Percentiles rank a stretch among this genome's conserved stretches.
Evolutionary conservation across 1,284 basidiomycete genomes (phyloP).

Genomic region (Flammula alnicola): DNA sequence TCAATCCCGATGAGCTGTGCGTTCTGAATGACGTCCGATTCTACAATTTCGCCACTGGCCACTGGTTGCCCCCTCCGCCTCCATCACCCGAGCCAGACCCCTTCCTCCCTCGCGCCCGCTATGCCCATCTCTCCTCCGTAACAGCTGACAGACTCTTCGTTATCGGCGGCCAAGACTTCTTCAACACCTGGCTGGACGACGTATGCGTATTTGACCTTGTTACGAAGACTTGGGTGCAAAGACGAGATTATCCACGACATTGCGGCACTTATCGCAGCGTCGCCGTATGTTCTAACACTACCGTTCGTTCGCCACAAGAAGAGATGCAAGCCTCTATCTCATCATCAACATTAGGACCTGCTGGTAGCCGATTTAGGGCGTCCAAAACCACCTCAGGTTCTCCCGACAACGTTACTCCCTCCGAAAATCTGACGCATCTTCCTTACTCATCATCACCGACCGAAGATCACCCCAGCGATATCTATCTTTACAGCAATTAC

Average conservation of each 20-base stretch:
- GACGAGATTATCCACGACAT: slow-evolving; percentile 82
- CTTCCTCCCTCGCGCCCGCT: slow-evolving; percentile 78
- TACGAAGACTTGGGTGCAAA: slow-evolving; percentile 75
- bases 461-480: slow-evolving; percentile 77
- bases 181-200: slow-evolving; percentile 91
- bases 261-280: slow-evolving; percentile 94
- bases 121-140: slow-evolving; percentile 89
- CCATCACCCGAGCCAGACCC: slow-evolving; percentile 40
- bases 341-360: slow-evolving; percentile 51
- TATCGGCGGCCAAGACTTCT: slow-evolving; percentile 92
- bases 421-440: slow-evolving; percentile 68
- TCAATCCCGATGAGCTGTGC: slow-evolving; percentile 72
- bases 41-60: slow-evolving; percentile 72
- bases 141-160: slow-evolving; percentile 86
- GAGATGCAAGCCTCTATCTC: slow-evolving; percentile 49
- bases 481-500: slow-evolving; percentile 86
- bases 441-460: slow-evolving; percentile 75
- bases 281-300: slow-evolving; percentile 71
- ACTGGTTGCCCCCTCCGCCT: slow-evolving; percentile 65
- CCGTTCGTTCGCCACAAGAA: slow-evolving; percentile 71
- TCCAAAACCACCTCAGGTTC: slow-evolving; percentile 42
- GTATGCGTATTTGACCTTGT: slow-evolving; percentile 86
- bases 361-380: slow-evolving; percentile 61
- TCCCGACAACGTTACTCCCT: slow-evolving; percentile 50
- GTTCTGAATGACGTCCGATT: slow-evolving; percentile 88